phyloP scores from a whole-genome alignment of 75 land plant genomes.

The Chamaecyparis obtusa region DNA sequence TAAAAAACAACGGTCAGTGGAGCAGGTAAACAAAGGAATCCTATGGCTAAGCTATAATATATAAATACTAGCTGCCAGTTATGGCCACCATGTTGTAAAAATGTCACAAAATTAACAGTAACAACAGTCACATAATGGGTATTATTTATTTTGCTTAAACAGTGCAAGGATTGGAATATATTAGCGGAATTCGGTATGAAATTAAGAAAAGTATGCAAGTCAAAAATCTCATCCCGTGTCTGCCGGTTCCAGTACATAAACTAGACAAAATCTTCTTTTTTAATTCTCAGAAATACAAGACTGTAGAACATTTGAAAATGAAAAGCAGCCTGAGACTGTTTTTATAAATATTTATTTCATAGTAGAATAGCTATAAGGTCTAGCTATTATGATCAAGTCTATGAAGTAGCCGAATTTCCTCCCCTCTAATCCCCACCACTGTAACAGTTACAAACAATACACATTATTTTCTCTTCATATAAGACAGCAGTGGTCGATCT shows the following conservation, averaged over 20 bases:
- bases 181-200: constrained; percentile 5
- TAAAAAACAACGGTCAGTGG: not conserved
- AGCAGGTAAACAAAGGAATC: constrained; percentile 5
- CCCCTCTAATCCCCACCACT: not conserved
- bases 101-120: not conserved
- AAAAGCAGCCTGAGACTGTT: not conserved
- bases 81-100: not conserved
- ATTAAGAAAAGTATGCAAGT: not conserved
- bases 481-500: not conserved
- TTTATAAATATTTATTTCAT: not conserved
- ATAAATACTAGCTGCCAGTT: too few species aligned
- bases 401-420: constrained; percentile 7
- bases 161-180: not conserved
- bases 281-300: not conserved
- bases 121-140: not conserved
- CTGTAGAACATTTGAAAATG: not conserved
- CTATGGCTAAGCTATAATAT: not conserved
- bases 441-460: not conserved
- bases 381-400: not conserved
- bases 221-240: not conserved
- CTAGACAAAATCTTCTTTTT: not conserved
- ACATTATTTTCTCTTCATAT: constrained; percentile 2
- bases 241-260: not conserved
- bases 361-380: not conserved
- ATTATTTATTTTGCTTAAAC: not conserved